These are phyloP conservation scores for Salix arbutifolia DNA, from an alignment of 345 rosid genomes.

Conservation along the genomic window DNA sequence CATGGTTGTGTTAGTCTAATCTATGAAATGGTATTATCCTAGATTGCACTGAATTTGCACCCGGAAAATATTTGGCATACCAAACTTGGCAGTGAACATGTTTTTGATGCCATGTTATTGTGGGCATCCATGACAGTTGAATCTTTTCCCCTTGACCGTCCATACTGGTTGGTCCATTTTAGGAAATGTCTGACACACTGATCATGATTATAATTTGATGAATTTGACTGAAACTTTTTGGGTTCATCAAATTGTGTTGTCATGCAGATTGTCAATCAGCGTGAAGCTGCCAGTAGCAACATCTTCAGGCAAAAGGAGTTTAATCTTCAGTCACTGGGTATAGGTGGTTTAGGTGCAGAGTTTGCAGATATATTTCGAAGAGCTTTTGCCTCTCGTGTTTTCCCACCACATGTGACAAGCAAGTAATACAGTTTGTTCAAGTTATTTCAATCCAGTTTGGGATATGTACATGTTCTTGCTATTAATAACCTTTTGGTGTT, in stretches of 20 bases:
- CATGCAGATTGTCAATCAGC: slow-evolving; percentile 83
- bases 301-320: slow-evolving; percentile 93
- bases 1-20: neutral
- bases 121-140: neutral
- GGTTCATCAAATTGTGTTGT: slow-evolving; percentile 17
- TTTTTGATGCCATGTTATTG: neutral
- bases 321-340: slow-evolving; percentile 89
- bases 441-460: slow-evolving; percentile 5
- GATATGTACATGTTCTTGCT: slow-evolving; percentile 10
- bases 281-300: slow-evolving; percentile 95
- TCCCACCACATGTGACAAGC: slow-evolving; percentile 91
- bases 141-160: neutral
- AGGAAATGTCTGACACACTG: neutral
- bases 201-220: neutral
- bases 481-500: slow-evolving; percentile 26
- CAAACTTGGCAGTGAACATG: neutral
- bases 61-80: neutral
- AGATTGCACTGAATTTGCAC: neutral
- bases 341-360: slow-evolving; percentile 98
- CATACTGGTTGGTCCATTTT: neutral
- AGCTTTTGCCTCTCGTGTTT: slow-evolving; percentile 99
- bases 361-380: slow-evolving; percentile 98
- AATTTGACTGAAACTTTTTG: slow-evolving; percentile 6
- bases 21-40: neutral
- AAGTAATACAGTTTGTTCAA: slow-evolving; percentile 47